Conservation (phyloP, 352 stramenopile species). For the Globisporangium heterothallicum region DNA sequence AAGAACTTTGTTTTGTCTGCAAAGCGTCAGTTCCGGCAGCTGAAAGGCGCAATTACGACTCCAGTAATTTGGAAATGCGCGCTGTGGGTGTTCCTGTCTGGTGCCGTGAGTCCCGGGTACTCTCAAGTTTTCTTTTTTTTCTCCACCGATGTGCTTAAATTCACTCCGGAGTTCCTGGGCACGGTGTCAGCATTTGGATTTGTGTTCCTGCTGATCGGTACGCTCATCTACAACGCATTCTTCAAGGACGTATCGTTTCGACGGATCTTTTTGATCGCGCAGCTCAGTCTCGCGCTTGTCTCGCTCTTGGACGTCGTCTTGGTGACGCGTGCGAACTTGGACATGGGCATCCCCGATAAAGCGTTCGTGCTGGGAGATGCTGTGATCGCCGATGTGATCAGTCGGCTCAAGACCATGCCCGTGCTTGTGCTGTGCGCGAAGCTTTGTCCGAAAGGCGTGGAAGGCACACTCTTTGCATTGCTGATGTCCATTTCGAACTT, state of each 20-base stretch:
- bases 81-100: constrained; percentile 95
- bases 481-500: constrained; percentile 98
- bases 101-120: constrained; percentile 90
- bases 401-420: constrained; percentile 87
- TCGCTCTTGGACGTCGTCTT: constrained; percentile 82
- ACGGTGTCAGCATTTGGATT: constrained; percentile 74
- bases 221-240: constrained; percentile 79
- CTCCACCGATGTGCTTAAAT: constrained; percentile 92
- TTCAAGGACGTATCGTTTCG: constrained; percentile 91
- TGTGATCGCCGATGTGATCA: constrained; percentile 84
- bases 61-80: constrained; percentile 93
- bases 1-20: constrained; percentile 48
- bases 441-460: constrained; percentile 93
- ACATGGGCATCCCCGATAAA: constrained; percentile 92
- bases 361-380: constrained; percentile 95
- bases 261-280: constrained; percentile 88
- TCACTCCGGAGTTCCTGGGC: constrained; percentile 94
- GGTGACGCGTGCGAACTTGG: constrained; percentile 90
- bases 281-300: constrained; percentile 66
- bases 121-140: constrained; percentile 96
- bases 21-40: constrained; percentile 41
- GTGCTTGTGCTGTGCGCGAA: constrained; percentile 93
- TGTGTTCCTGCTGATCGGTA: constrained; percentile 75
- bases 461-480: constrained; percentile 95
- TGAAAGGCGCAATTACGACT: constrained; percentile 80